phyloP scores from a whole-genome alignment of 2,329 filamentous ascomycete species.

The Aspergillus intermedius region DNA sequence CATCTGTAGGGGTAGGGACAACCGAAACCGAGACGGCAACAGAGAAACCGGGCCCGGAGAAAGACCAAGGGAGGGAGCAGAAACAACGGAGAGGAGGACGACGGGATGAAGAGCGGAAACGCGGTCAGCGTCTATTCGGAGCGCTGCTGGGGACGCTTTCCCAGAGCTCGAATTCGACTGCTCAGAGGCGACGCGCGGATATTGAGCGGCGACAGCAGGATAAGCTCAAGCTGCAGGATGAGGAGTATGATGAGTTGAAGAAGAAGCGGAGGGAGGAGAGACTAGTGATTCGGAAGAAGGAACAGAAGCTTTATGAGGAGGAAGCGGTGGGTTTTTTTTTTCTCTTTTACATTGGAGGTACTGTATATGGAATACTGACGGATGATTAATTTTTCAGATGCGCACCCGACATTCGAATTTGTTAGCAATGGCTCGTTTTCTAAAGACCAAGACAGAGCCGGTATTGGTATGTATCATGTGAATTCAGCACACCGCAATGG shows the following conservation, averaged over 20 bases:
- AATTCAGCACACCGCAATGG: not conserved
- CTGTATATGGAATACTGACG: constrained; percentile 16
- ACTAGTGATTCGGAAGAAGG: constrained; percentile 53
- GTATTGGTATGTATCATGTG: constrained; percentile 57
- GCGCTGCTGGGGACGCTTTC: constrained; percentile 71
- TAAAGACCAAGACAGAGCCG: constrained; percentile 66
- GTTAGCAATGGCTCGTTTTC: constrained; percentile 63
- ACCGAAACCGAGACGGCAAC: not conserved
- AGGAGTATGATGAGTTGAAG: constrained; percentile 63
- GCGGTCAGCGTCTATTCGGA: constrained; percentile 79
- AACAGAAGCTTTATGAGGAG: constrained; percentile 71
- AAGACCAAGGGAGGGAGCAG: constrained; percentile 10
- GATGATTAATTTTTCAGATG: constrained; percentile 51
- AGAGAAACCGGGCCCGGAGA: constrained; percentile 11
- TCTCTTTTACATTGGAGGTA: not conserved
- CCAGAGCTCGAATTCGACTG: constrained; percentile 59
- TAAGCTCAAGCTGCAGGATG: constrained; percentile 68
- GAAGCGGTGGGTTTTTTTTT: constrained; percentile 56
- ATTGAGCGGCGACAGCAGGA: constrained; percentile 77
- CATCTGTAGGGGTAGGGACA: constrained; percentile 9
- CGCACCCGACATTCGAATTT: constrained; percentile 65
- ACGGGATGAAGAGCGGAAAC: constrained; percentile 70
- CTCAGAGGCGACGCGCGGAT: constrained; percentile 65
- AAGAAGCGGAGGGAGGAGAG: constrained; percentile 60
- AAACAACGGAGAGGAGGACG: constrained; percentile 20